A percentile compares a stretch with the other conserved stretches of the same genome.
Evolutionary conservation across 371 early-diverging fungal genomes (phyloP).

Genomic region (Actinomortierella wolfii): DNA sequence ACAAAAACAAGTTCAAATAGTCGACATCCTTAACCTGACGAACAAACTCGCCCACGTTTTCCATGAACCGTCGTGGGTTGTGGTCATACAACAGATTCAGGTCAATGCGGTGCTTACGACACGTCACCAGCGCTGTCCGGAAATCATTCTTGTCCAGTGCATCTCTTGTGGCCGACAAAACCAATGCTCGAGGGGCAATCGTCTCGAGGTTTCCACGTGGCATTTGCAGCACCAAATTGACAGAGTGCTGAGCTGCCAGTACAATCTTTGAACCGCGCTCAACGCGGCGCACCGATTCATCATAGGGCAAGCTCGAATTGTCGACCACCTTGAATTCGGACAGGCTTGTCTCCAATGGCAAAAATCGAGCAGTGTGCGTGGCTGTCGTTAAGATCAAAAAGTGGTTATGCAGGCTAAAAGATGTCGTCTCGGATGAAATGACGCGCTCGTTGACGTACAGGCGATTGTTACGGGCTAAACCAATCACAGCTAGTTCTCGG

Average conservation of each 20-base stretch:
- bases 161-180: conserved; percentile 79
- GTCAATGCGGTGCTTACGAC: conserved; percentile 92
- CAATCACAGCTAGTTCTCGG: conserved; percentile 61
- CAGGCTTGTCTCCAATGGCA: conserved; percentile 46
- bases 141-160: conserved; percentile 73
- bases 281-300: conserved; percentile 81
- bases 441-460: conserved; percentile 75
- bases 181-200: conserved; percentile 91
- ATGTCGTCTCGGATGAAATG: conserved; percentile 80
- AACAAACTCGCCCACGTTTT: conserved; percentile 72
- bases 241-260: conserved; percentile 70
- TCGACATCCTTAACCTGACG: conserved; percentile 82
- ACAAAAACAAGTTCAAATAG: conserved; percentile 88
- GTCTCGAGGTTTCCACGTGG: conserved; percentile 97
- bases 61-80: conserved; percentile 69
- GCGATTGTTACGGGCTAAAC: conserved; percentile 79
- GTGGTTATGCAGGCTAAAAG: conserved; percentile 83
- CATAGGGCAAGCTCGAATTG: conserved; percentile 57
- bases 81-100: conserved; percentile 89
- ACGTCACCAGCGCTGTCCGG: conserved; percentile 79
- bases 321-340: conserved; percentile 58
- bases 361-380: conserved; percentile 80
- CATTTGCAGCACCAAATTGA: conserved; percentile 90
- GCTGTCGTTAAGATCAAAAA: conserved; percentile 87
- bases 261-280: conserved; percentile 93